Base-by-base conservation (phyloP, 352 stramenopile genomes). In the Pythium volutum region DNA sequence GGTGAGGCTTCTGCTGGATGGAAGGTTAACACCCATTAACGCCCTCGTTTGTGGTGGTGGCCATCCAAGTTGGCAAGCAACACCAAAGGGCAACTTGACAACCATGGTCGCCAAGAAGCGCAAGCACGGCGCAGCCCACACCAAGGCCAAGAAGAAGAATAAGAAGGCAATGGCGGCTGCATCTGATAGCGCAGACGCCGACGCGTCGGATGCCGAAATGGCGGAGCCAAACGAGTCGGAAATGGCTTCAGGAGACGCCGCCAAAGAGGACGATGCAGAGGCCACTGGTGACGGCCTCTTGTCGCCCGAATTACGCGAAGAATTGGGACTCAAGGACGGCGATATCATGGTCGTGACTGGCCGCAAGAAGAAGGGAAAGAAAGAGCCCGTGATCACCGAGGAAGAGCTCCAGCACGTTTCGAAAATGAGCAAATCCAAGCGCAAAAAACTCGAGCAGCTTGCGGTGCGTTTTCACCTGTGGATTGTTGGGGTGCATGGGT, bases 351-450 rank as follows among this genome's bases (percentile, higher is more conserved):
- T 89, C 47, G 72, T 93, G 18, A 66, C 74, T 18, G 73, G 79
- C 1, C 64, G 61, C 45, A 84, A 85, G 62, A 78, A 81, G 59
- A 86, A 79, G 58, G 64, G 66, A 12, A 75, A 55, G 56, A 57
- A 69, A 15, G 75, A 87, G 25, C 54, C 50, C 8, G 66, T 73
- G 51, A 58, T 89, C 12, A 64, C 75, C 0, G 73, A 84, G 6
- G 81, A 91, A 34, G 66, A 89, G 48, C 36, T 95, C 52, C 55
- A 89, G 47, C 69, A 85, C 47, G 81, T 82, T 2, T 56, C 76
- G 33, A 84, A 84, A 38, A 74, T 93, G 71, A 93, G 80, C 64
- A 90, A 89, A 61, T 79, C 70, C 49, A 95, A 95, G 63, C 85
- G 84, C 62, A 89, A 89, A 60, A 93, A 93, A 55, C 60, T 95